phyloP scores from a whole-genome alignment of 805 yeast species.

The Cyberlindnera maclurae region DNA sequence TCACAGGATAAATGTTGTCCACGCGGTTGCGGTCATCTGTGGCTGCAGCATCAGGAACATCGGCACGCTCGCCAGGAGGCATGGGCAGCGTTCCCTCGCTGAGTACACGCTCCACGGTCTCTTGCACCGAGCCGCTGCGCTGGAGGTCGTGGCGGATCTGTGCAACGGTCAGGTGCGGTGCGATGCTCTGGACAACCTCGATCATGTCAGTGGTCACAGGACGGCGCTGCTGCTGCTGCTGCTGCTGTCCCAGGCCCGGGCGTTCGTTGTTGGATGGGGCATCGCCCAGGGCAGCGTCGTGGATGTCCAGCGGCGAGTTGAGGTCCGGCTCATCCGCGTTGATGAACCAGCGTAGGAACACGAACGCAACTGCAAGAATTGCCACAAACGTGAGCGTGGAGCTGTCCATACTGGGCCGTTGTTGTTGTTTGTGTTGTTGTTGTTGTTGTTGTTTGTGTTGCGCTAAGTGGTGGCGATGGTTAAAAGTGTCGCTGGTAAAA shows the following conservation, averaged over 20 bases:
- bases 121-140: constrained; percentile 73
- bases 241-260: too few species aligned
- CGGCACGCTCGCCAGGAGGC: constrained; percentile 35
- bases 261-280: constrained; percentile 4
- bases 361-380: constrained; percentile 44
- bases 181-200: constrained; percentile 76
- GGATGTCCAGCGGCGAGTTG: constrained; percentile 1
- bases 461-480: too few species aligned
- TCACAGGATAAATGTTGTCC: constrained; percentile 22
- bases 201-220: constrained; percentile 66
- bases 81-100: constrained; percentile 52
- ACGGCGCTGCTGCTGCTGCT: constrained; percentile 28
- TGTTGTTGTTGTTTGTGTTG: too few species aligned
- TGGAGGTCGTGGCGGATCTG: constrained; percentile 72
- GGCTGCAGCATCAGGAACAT: constrained; percentile 9
- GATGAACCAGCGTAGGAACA: constrained; percentile 61
- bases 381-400: constrained; percentile 46
- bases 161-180: constrained; percentile 60
- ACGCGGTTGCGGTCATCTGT: constrained; percentile 15
- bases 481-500: too few species aligned
- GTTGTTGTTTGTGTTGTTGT: too few species aligned
- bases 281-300: constrained; percentile 1
- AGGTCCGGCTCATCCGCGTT: constrained; percentile 39
- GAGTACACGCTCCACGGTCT: constrained; percentile 67
- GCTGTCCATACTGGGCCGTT: constrained; percentile 33